phyloP scores from a whole-genome alignment of 352 stramenopile species.

The Pythium brachiatum region DNA sequence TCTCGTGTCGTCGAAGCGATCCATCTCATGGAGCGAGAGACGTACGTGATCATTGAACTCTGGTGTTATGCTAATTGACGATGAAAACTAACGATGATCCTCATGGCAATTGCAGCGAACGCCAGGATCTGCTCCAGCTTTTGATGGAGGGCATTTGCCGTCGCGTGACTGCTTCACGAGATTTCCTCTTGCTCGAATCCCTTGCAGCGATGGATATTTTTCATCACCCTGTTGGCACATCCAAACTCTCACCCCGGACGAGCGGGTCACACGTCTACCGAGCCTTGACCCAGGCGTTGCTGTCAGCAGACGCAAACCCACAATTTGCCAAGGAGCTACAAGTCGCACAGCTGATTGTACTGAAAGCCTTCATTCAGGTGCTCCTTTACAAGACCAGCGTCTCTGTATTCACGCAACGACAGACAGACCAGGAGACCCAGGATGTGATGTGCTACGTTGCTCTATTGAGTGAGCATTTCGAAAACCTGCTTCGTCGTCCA shows the following conservation, averaged over 20 bases:
- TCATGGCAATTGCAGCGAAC: conserved; percentile 14
- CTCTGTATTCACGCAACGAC: conserved; percentile 18
- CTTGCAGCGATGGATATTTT: conserved; percentile 27
- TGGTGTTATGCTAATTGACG: not conserved
- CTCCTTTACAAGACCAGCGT: conserved; percentile 40
- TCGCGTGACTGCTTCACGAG: conserved; percentile 13
- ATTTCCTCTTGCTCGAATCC: conserved; percentile 30
- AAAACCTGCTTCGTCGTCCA: conserved; percentile 33
- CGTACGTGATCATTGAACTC: conserved; percentile 27
- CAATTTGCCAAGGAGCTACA: conserved; percentile 24
- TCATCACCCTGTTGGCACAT: conserved; percentile 16
- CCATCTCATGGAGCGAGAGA: conserved; percentile 60
- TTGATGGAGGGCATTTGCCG: conserved; percentile 25
- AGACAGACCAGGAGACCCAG: conserved; percentile 14
- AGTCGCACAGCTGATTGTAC: conserved; percentile 57
- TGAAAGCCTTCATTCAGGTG: conserved; percentile 56
- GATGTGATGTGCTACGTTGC: conserved; percentile 51
- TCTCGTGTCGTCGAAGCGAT: conserved; percentile 52
- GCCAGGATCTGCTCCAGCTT: conserved; percentile 27
- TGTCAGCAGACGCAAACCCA: conserved; percentile 11
- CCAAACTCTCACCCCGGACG: conserved; percentile 26
- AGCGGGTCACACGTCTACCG: conserved; percentile 26
- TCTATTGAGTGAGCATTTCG: conserved; percentile 54
- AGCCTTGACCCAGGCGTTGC: conserved; percentile 50
- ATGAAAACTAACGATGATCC: too few species aligned